phyloP scores from a whole-genome alignment of 306 rosid genomes.

The Gynostemma pentaphyllum region DNA sequence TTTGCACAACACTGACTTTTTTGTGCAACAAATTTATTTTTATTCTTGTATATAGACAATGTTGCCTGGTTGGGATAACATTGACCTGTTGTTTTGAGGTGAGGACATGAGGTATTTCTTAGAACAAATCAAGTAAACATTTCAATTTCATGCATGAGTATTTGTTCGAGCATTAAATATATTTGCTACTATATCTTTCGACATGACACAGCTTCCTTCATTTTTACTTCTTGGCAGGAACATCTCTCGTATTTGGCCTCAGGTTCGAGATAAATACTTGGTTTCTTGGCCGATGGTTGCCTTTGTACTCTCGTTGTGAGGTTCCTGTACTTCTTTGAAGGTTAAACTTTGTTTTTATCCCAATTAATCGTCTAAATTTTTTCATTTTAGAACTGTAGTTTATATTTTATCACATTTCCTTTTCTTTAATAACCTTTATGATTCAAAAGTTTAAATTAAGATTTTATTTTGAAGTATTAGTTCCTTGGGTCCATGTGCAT shows the following conservation, averaged over 20 bases:
- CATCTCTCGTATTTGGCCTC: conserved; percentile 38
- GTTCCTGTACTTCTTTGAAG: conserved; percentile 75
- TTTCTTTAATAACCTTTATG: too few species aligned
- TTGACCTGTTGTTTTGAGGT: background rate
- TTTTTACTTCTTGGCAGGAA: conserved; percentile 27
- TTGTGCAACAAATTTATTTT: background rate
- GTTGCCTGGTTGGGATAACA: background rate
- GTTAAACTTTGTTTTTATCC: conserved; percentile 18
- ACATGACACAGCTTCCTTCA: background rate
- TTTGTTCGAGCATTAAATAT: background rate
- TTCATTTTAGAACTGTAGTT: background rate
- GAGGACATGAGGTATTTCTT: background rate
- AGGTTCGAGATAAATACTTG: conserved; percentile 43
- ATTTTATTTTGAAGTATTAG: too few species aligned
- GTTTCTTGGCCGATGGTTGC: conserved; percentile 74
- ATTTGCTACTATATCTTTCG: background rate
- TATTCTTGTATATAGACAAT: background rate
- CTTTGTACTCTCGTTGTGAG: conserved; percentile 67
- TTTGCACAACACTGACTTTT: background rate
- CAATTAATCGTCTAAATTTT: background rate
- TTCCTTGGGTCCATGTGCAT: too few species aligned
- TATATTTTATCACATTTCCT: background rate
- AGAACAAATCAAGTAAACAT: background rate
- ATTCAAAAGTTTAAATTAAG: too few species aligned
- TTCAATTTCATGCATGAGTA: background rate